phyloP scores from a whole-genome alignment of 345 rosid genomes.

The Eucalyptus rudis region DNA sequence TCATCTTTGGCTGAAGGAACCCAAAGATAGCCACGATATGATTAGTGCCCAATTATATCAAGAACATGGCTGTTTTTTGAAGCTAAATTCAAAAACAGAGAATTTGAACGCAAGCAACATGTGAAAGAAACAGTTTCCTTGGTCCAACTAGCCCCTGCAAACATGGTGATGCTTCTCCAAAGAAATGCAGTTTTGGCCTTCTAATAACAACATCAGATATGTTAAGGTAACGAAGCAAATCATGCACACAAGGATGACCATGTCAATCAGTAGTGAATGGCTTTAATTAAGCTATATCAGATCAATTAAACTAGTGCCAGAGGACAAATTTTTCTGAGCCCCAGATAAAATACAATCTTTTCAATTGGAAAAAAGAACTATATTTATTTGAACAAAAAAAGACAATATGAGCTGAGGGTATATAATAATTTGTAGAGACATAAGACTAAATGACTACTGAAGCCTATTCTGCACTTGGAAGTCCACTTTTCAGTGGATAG shows the following conservation, averaged over 20 bases:
- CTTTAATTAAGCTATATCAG: neutral
- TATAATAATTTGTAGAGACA: neutral
- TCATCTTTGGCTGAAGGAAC: constrained; percentile 22
- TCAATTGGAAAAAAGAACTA: neutral
- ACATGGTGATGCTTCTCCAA: neutral
- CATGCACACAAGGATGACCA: neutral
- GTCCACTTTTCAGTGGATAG: neutral
- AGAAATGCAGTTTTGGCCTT: neutral
- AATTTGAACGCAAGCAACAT: neutral
- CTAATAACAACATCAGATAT: neutral
- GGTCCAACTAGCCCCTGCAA: neutral
- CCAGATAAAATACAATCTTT: neutral
- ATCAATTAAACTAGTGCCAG: neutral
- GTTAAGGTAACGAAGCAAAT: neutral
- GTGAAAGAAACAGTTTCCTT: neutral
- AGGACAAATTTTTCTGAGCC: neutral
- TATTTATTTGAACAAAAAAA: neutral
- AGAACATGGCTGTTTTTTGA: neutral
- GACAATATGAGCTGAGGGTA: neutral
- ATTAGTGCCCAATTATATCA: neutral
- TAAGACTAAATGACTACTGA: neutral
- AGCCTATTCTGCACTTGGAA: neutral
- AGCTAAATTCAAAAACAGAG: neutral
- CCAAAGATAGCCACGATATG: neutral
- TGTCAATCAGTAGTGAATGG: neutral